A percentile compares a stretch with the other conserved stretches of the same genome.
These are phyloP conservation scores for Colletotrichum sp. DNA, from an alignment of 2,329 filamentous ascomycete genomes.

Conservation along the genomic window DNA sequence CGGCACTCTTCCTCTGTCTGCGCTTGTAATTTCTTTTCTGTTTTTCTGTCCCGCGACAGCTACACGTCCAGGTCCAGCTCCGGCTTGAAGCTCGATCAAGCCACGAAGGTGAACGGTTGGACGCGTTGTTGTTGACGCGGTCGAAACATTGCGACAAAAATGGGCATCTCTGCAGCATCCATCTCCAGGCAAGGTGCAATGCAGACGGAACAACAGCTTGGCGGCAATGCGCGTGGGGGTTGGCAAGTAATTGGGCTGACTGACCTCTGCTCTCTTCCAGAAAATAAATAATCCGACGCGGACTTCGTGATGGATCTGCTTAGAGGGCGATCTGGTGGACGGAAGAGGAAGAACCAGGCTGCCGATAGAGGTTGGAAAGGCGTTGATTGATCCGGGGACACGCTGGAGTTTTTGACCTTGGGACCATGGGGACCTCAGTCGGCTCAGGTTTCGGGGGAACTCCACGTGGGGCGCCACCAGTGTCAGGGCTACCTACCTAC, in stretches of 20 bases:
- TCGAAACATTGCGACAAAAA: background rate
- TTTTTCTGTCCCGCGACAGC: background rate
- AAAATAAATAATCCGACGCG: slow-evolving; percentile 11
- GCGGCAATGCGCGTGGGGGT: background rate
- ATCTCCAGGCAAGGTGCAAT: background rate
- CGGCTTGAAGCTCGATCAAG: background rate
- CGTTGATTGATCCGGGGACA: slow-evolving; percentile 22
- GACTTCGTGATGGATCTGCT: slow-evolving; percentile 21
- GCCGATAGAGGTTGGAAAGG: slow-evolving; percentile 21
- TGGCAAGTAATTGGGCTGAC: slow-evolving; percentile 5
- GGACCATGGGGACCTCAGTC: background rate
- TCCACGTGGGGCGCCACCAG: background rate
- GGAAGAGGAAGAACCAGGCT: slow-evolving; percentile 25
- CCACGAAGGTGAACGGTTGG: background rate
- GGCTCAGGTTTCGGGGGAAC: background rate
- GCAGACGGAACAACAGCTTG: background rate
- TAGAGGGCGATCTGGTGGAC: slow-evolving; percentile 20
- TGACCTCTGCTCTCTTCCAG: slow-evolving; percentile 12
- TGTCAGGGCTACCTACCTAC: background rate
- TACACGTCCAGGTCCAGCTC: background rate
- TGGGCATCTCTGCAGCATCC: background rate
- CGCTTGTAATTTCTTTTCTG: background rate
- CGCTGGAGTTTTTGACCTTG: slow-evolving; percentile 22
- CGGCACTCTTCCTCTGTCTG: background rate
- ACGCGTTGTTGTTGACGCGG: background rate